Conservation (phyloP, 805 yeast species). For the Saccharomyces mikatae region DNA sequence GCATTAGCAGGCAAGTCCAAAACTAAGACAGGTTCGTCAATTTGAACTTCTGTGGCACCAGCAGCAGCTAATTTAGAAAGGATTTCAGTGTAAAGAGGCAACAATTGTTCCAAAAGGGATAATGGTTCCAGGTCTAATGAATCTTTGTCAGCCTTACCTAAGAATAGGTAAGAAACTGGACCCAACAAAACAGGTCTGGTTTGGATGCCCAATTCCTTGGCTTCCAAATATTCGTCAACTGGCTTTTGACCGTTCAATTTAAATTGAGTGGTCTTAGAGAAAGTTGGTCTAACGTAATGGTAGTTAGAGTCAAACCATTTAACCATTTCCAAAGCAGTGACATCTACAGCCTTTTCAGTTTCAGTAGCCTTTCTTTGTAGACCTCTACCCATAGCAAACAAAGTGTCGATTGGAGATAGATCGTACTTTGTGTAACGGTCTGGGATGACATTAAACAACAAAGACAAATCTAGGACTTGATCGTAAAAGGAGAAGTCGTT, state of each 20-base stretch:
- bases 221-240: slow-evolving; percentile 95
- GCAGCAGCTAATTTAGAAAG: slow-evolving; percentile 82
- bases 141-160: slow-evolving; percentile 98
- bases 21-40: slow-evolving; percentile 95
- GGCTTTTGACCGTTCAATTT: slow-evolving; percentile 95
- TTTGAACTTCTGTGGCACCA: slow-evolving; percentile 92
- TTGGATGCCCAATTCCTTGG: slow-evolving; percentile 89
- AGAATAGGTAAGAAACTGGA: slow-evolving; percentile 88
- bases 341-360: slow-evolving; percentile 83
- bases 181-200: slow-evolving; percentile 97
- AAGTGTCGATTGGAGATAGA: slow-evolving; percentile 80
- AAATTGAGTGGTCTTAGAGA: slow-evolving; percentile 90
- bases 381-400: slow-evolving; percentile 99
- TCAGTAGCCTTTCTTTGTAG: slow-evolving; percentile 93
- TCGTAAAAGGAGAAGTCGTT: slow-evolving; percentile 98
- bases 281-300: slow-evolving; percentile 99
- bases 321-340: slow-evolving; percentile 98
- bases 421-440: slow-evolving; percentile 91
- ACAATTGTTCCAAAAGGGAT: slow-evolving; percentile 74
- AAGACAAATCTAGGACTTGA: slow-evolving; percentile 88
- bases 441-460: slow-evolving; percentile 91
- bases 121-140: slow-evolving; percentile 92
- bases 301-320: slow-evolving; percentile 99
- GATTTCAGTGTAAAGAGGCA: slow-evolving; percentile 89
- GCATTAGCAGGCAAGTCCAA: slow-evolving; percentile 82